Percentiles rank a stretch among this genome's conserved stretches.
These are phyloP conservation scores for Teratosphaeria pseudoeucalypti DNA, from an alignment of 2,329 filamentous ascomycete species.

Conservation along the genomic window DNA sequence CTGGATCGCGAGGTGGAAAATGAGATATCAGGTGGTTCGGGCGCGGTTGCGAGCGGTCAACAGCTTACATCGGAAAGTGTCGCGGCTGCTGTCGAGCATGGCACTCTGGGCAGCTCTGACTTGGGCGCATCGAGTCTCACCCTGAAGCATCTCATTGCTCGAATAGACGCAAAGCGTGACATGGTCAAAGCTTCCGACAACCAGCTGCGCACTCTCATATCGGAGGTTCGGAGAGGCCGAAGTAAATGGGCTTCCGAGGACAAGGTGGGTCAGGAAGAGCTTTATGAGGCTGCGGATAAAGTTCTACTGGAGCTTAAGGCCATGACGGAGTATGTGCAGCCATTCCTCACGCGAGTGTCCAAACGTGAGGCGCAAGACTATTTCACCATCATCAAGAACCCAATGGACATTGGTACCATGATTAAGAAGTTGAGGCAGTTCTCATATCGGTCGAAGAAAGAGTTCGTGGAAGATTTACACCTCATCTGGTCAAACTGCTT, in stretches of 20 bases:
- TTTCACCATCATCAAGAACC: constrained; percentile 84
- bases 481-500: constrained; percentile 96
- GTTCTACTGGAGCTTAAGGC: constrained; percentile 95
- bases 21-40: constrained; percentile 64
- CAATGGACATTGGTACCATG: constrained; percentile 97
- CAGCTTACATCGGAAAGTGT: constrained; percentile 34
- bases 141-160: constrained; percentile 89
- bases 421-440: constrained; percentile 84
- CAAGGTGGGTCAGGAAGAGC: constrained; percentile 90
- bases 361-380: constrained; percentile 97
- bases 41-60: constrained; percentile 41
- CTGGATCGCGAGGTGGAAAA: constrained; percentile 93
- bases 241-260: constrained; percentile 99
- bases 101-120: constrained; percentile 85
- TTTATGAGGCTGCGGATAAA: constrained; percentile 95
- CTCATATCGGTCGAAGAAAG: constrained; percentile 59
- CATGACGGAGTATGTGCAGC: constrained; percentile 93
- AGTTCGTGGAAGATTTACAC: constrained; percentile 88
- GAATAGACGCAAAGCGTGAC: constrained; percentile 86
- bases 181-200: constrained; percentile 86
- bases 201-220: constrained; percentile 84
- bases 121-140: constrained; percentile 92
- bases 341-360: constrained; percentile 87
- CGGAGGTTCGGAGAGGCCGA: constrained; percentile 92
- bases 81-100: constrained; percentile 56